A percentile compares a stretch with the other conserved stretches of the same genome.
These are phyloP conservation scores for Taphrina deformans DNA, from an alignment of 1,139 yeast species.

Conservation along the genomic window DNA sequence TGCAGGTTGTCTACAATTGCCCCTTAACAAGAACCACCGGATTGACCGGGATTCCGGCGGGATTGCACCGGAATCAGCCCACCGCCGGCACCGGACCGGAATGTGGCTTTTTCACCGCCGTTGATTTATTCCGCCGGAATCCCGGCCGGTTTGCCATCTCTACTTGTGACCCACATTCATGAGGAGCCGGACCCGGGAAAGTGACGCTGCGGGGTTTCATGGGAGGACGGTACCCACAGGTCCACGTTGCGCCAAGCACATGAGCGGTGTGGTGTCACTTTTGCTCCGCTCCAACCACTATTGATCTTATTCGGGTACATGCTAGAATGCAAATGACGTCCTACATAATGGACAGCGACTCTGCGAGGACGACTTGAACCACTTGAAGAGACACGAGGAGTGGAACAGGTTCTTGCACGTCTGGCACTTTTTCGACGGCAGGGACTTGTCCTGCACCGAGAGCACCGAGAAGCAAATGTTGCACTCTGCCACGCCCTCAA, in stretches of 20 bases:
- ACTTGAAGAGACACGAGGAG: slow-evolving; percentile 92
- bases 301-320: not conserved
- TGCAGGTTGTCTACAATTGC: too few species aligned
- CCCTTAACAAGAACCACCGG: too few species aligned
- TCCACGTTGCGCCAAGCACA: not conserved
- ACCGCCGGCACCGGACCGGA: too few species aligned
- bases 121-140: too few species aligned
- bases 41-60: too few species aligned
- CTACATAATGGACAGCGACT: slow-evolving; percentile 95
- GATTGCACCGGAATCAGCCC: too few species aligned
- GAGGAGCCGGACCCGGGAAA: not conserved
- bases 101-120: too few species aligned
- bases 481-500: slow-evolving; percentile 88
- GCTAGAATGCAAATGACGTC: slow-evolving; percentile 61
- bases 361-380: slow-evolving; percentile 93
- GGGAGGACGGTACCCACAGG: not conserved
- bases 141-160: too few species aligned
- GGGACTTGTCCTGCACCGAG: slow-evolving; percentile 78
- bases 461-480: slow-evolving; percentile 79
- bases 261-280: not conserved
- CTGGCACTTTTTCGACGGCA: slow-evolving; percentile 83
- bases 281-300: too few species aligned
- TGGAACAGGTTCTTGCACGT: slow-evolving; percentile 94
- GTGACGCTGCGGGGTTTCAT: not conserved
- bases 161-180: too few species aligned